phyloP scores from a whole-genome alignment of 495 filamentous ascomycete genomes.

The Podospora pseudocomata region DNA sequence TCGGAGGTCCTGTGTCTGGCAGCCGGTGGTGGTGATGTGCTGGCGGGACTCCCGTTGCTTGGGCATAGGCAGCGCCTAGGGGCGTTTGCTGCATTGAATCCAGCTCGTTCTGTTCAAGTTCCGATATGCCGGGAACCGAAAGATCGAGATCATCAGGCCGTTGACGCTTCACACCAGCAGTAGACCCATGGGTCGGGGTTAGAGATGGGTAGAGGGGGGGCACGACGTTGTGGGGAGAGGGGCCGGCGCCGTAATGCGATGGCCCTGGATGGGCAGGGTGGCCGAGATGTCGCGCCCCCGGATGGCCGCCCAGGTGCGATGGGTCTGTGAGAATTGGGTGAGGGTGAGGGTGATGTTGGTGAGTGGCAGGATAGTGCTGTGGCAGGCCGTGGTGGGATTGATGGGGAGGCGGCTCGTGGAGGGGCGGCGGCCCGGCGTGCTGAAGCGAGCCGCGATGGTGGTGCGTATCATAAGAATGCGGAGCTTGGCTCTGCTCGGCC shows the following conservation, averaged over 20 bases:
- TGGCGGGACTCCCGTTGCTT: slow-evolving; percentile 36
- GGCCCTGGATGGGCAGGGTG: slow-evolving; percentile 48
- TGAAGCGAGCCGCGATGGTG: slow-evolving; percentile 47
- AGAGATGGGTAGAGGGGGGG: slow-evolving; percentile 46
- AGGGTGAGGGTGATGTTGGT: slow-evolving; percentile 49
- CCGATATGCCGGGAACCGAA: slow-evolving; percentile 47
- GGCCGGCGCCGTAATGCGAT: slow-evolving; percentile 41
- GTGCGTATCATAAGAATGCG: slow-evolving; percentile 52
- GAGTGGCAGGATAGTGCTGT: slow-evolving; percentile 48
- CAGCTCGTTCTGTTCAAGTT: slow-evolving; percentile 46
- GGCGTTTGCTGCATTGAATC: slow-evolving; percentile 49
- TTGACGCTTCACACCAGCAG: slow-evolving; percentile 43
- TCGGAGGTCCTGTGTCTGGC: slow-evolving; percentile 59
- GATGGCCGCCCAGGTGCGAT: slow-evolving; percentile 42
- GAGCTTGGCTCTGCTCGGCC: slow-evolving; percentile 50
- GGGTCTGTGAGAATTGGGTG: slow-evolving; percentile 50
- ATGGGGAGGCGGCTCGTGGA: slow-evolving; percentile 41
- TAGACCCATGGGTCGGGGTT: slow-evolving; percentile 39
- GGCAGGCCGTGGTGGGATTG: slow-evolving; percentile 47
- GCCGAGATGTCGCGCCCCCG: slow-evolving; percentile 44
- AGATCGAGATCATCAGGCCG: slow-evolving; percentile 50
- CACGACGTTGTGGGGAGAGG: slow-evolving; percentile 43
- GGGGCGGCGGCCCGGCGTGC: slow-evolving; percentile 43
- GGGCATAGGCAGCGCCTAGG: slow-evolving; percentile 42
- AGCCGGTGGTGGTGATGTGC: slow-evolving; percentile 73